Evolutionary conservation across 805 yeast species (phyloP).

Genomic region (Kazachstania martiniae): DNA sequence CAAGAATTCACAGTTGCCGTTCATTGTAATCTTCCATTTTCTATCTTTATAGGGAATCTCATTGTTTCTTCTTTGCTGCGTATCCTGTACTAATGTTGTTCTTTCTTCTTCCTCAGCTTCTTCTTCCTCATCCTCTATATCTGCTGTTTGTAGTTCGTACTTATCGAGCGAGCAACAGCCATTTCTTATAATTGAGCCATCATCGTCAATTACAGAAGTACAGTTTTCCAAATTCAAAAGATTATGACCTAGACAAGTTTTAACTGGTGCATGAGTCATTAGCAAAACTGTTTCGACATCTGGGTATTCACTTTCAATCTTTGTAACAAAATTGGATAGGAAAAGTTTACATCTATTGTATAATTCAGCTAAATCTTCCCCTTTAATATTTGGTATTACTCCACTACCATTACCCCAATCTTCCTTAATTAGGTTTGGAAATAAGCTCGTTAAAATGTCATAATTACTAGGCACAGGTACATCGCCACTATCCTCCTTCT

Average conservation of each 20-base stretch:
- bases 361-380: constrained; percentile 69
- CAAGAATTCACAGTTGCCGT: constrained; percentile 66
- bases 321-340: constrained; percentile 45
- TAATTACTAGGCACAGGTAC: constrained; percentile 61
- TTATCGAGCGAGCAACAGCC: constrained; percentile 81
- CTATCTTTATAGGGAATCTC: constrained; percentile 14
- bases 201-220: constrained; percentile 35
- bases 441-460: constrained; percentile 40
- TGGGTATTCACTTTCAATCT: constrained; percentile 48
- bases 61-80: neutral
- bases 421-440: constrained; percentile 35
- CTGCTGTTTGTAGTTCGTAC: constrained; percentile 28
- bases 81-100: neutral
- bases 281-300: constrained; percentile 51
- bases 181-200: constrained; percentile 45
- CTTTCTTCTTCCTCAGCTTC: constrained; percentile 9
- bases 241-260: constrained; percentile 77
- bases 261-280: constrained; percentile 91
- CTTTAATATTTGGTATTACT: constrained; percentile 48
- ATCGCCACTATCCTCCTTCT: constrained; percentile 31
- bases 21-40: constrained; percentile 54
- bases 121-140: constrained; percentile 9
- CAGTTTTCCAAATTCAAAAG: constrained; percentile 31
- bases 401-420: constrained; percentile 39
- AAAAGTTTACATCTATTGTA: constrained; percentile 49